Evolutionary conservation across 208 protist genomes (phyloP), one percentile per base, ranked within the genome.

Genomic region (Trypanosoma platydactyli): DNA sequence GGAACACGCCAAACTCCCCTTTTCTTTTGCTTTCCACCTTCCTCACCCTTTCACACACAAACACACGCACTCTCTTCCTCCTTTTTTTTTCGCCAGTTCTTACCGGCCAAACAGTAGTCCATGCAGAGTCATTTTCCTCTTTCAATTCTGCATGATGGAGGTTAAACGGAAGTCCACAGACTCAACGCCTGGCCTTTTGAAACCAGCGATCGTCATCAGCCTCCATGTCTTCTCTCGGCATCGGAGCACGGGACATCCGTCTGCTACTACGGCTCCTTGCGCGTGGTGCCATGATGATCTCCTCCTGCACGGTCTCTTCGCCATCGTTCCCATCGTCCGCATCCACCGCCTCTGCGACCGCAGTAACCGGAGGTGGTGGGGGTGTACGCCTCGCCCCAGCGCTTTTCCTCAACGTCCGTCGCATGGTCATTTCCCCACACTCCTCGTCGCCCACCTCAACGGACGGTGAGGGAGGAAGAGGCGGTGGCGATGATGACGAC

Each of bases 181-280:
- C 24, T 64, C 38, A 64, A 55, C 64, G 51, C 16, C 53, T 59
- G 6, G 53, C 42, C 30, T 61, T 69, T 49, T 69, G 51, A 25
- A 69, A 69, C 64, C 64, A 69, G 1, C 64, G 64, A 25, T 69
- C 64, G 33, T 61, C 53, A 45, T 61, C 45, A 16, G 29, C 13
- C 12, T 58, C 24, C 22, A 15, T 22, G 11, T 24, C 7, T 1
- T n/a, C n/a, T 13, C 25, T 33, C 18, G 50, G 27, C 30, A 33
- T 16, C 22, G 40, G 25, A 9, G 64, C 64, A 25, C 64, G 64
- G 16, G 16, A 29, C 64, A 69, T 69, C 11, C 59, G 59, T 45
- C 53, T 24, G 6, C 53, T 38, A 9, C 33, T 25, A 25, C 64
- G 64, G 18, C 24, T 69, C n/a, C 54, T 51, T 16, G 44, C 16